Base-by-base conservation (phyloP, 305 asterid species). In the Fraxinus sp. region DNA sequence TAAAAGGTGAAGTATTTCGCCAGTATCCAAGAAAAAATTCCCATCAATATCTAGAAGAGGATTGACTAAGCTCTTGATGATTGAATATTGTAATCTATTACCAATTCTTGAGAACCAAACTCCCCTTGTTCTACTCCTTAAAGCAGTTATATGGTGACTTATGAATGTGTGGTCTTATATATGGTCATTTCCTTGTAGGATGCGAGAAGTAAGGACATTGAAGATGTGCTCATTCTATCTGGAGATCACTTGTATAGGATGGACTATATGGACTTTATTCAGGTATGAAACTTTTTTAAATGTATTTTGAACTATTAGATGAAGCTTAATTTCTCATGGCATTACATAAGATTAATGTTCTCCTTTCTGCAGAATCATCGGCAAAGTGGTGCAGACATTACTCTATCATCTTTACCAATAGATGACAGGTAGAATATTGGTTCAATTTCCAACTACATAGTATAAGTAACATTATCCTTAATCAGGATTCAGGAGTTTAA, bases 161-260 rank as follows among this genome's bases (percentile, higher is more conserved):
- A 24, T 10, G 37, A 24, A 76, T 44, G 37, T 14, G 6, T 26
- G 68, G 39, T 22, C 9, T 76, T 77, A n/a, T 11, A n/a, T 18
- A 14, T 32, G 57, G 70, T 36, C 78, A 16, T 57, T 77, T 11
- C 55, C 74, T 64, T 78, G 78, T 80, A 95, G 99, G 99, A 94
- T 91, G 94, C 94, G 80, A 93, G 97, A 92, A 94, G 95, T 86
- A 96, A 89, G 85, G 94, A 96, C 83, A 92, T 96, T 22, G 99
- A 94, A 90, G 97, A 96, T 86, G 97, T 96, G 81, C 94, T 94
- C 85, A 91, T 96, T 88, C 92, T 96, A 79, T 96, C 98, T 6
- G 99, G 99, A 39, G 99, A 96, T 91, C 99, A 96, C 90, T 87
- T 96, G 87, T 96, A 96, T 81, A 91, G 98, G 85, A 96, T 96